Base-by-base conservation (phyloP, 768 basidiomycete genomes). In the Tylopilus intermedius region DNA sequence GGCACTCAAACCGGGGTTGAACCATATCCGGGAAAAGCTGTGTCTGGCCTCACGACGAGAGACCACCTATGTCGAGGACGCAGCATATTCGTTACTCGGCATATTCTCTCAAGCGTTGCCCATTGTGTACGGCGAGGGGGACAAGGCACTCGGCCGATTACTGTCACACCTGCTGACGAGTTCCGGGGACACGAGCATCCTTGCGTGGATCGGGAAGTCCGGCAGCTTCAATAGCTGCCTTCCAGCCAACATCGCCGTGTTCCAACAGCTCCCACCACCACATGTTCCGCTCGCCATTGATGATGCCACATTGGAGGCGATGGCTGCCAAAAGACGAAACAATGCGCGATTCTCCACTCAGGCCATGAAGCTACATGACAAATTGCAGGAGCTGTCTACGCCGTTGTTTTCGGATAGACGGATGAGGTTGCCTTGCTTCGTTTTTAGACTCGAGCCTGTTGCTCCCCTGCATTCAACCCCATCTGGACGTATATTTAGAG, bases 161-260 rank as follows among this genome's bases (percentile, higher is more conserved):
- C 24, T 24, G 24, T 24, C 24, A 24, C 5, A 24, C 3, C 24
- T 24, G 24, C 24, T 24, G 24, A 24, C 24, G 24, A 24, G 5
- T 24, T 24, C 24, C 2, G 5, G 24, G 24, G 24, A 24, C 24
- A 24, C 24, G 24, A 24, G 24, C 24, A 5, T 24, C 24, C 24
- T 24, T 24, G 24, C 24, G 24, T 24, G 24, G 24, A 24, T 5
- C 24, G 24, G 58, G 5, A 33, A 29, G 21, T 47, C 49, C 4
- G 45, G 56, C 8, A 11, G 22, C 7, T 55, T 51, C 8, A 58
- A 59, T 13, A 58, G 50, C 14, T 59, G 53, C 45, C 45, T 59
- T 4, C 58, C 56, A 3, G 1, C 29, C 8, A 35, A 32, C 8
- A 45, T 49, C 14, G 6, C 21, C 10, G 54, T 50, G 1, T 57